A percentile compares a stretch with the other conserved stretches of the same genome.
Evolutionary conservation across 2,329 filamentous ascomycete genomes (phyloP).

Genomic region (Diaporthe velutina): DNA sequence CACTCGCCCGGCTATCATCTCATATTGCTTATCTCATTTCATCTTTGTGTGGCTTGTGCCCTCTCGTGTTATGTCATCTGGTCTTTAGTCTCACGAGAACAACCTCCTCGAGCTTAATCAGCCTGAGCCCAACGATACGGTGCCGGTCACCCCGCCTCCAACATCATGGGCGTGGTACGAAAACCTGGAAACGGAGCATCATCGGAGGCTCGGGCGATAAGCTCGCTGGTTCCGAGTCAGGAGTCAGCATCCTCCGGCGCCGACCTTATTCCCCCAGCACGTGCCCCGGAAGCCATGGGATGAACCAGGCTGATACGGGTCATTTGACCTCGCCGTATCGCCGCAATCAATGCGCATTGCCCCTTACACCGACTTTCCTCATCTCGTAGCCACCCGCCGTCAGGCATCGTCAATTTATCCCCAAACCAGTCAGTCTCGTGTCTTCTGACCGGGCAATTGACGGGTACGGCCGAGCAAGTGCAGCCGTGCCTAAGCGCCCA

Average conservation of each 20-base stretch:
- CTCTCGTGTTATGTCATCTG: slow-evolving; percentile 3
- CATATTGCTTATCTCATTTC: slow-evolving; percentile 9
- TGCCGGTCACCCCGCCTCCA: neutral
- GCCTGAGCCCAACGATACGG: neutral
- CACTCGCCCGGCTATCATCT: slow-evolving; percentile 2
- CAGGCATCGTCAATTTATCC: slow-evolving; percentile 10
- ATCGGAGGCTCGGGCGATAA: slow-evolving; percentile 28
- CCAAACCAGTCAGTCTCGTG: neutral
- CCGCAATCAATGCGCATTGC: slow-evolving; percentile 20
- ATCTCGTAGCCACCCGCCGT: neutral
- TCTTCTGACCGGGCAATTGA: slow-evolving; percentile 1
- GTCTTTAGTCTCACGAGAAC: neutral
- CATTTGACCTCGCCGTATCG: slow-evolving; percentile 25
- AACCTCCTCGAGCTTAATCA: neutral
- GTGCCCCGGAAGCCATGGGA: slow-evolving; percentile 21
- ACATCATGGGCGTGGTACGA: slow-evolving; percentile 3
- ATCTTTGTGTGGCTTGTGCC: neutral
- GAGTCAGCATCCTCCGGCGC: slow-evolving; percentile 10
- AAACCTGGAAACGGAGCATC: slow-evolving; percentile 21
- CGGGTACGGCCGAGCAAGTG: neutral
- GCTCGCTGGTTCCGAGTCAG: slow-evolving; percentile 9
- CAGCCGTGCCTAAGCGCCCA: slow-evolving; percentile 23
- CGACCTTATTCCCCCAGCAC: slow-evolving; percentile 19
- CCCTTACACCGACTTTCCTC: slow-evolving; percentile 28
- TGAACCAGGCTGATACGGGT: slow-evolving; percentile 17